Percentiles rank a stretch among this genome's conserved stretches.
Conservation (phyloP, 768 basidiomycete species). For the Exidia glandulosa region DNA sequence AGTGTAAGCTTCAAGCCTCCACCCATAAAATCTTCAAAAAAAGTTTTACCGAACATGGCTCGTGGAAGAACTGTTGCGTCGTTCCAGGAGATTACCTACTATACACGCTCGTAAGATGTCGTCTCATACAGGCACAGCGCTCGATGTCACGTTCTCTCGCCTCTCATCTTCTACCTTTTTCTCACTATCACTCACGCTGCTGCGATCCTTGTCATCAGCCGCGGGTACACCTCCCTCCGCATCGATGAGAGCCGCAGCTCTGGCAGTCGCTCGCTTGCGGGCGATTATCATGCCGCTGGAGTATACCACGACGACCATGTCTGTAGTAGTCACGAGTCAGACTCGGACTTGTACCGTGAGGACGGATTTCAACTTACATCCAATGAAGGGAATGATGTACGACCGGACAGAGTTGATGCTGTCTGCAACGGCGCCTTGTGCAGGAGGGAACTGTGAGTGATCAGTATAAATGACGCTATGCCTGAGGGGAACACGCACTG, state of each 20-base stretch:
- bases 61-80: too few relatives aligned
- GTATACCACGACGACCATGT: not conserved
- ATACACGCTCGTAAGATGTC: too few relatives aligned
- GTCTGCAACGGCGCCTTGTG: slow-evolving; percentile 1
- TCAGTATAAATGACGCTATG: not conserved
- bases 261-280: not conserved
- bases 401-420: not conserved
- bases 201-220: not conserved
- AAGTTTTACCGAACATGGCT: too few relatives aligned
- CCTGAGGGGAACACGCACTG: not conserved
- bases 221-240: not conserved
- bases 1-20: too few relatives aligned
- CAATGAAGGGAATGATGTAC: slow-evolving; percentile 1
- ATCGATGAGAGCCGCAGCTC: not conserved
- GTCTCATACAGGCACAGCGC: too few relatives aligned
- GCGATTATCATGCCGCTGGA: not conserved
- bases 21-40: too few relatives aligned
- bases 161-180: too few relatives aligned
- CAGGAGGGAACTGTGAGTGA: not conserved
- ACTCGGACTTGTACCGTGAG: not conserved
- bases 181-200: too few relatives aligned
- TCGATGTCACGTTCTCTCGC: too few relatives aligned
- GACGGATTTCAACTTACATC: not conserved
- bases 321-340: not conserved
- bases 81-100: too few relatives aligned